phyloP scores from a whole-genome alignment of 2,329 filamentous ascomycete genomes.

The Trichoderma arundinaceum region DNA sequence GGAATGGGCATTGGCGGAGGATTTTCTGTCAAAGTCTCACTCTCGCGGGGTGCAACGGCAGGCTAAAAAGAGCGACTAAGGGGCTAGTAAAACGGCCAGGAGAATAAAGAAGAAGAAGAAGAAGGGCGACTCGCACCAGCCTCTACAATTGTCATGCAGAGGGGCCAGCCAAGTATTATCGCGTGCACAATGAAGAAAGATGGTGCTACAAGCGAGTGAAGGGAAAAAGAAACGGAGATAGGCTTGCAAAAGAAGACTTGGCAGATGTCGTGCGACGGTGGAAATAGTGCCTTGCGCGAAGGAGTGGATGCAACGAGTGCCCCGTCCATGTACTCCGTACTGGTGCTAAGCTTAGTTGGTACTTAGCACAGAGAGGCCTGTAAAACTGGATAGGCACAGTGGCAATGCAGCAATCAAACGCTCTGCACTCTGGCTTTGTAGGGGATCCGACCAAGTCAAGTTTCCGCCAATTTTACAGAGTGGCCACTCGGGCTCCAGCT shows the following conservation, averaged over 20 bases:
- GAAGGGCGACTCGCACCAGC: constrained; percentile 11
- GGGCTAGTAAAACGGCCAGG: not conserved
- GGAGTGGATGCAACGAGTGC: not conserved
- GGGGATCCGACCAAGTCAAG: no score
- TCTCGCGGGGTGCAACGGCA: constrained; percentile 24
- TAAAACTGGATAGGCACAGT: not conserved
- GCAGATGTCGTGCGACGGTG: constrained; percentile 15
- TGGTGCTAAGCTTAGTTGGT: not conserved
- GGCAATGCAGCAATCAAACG: no score
- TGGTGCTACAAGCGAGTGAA: constrained; percentile 21
- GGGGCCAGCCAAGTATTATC: constrained; percentile 3
- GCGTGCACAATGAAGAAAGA: constrained; percentile 16
- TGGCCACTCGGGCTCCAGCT: not conserved
- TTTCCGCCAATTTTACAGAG: no score
- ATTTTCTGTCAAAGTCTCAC: constrained; percentile 43
- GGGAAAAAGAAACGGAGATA: constrained; percentile 12
- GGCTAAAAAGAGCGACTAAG: constrained; percentile 17
- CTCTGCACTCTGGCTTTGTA: no score
- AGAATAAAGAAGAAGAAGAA: constrained; percentile 14
- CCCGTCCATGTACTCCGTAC: not conserved
- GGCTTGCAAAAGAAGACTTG: constrained; percentile 14
- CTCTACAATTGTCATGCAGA: constrained; percentile 13
- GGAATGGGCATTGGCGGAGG: not conserved
- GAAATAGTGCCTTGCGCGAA: constrained; percentile 4
- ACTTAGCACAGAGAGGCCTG: not conserved